These are phyloP conservation scores for Tetrahymena borealis DNA, from an alignment of 73 alveolate genomes.

Conservation along the genomic window DNA sequence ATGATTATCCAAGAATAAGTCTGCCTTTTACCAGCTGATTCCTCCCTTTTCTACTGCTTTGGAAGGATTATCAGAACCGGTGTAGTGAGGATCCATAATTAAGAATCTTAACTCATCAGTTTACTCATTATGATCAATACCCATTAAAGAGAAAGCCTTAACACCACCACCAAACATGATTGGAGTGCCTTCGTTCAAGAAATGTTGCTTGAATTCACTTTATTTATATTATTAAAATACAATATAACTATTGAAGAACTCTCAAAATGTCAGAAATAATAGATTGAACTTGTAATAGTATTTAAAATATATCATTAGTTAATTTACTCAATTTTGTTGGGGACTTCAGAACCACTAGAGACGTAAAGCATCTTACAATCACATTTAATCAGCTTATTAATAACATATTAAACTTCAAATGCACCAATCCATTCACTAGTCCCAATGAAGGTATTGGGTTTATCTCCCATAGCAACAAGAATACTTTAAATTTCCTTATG, in stretches of 20 bases:
- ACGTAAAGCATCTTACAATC: slow-evolving; percentile 78
- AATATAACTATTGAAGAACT: not conserved
- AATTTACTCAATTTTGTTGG: not conserved
- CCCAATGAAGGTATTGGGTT: slow-evolving; percentile 68
- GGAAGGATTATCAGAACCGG: slow-evolving; percentile 79
- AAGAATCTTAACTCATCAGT: slow-evolving; percentile 77
- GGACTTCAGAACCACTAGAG: slow-evolving; percentile 39
- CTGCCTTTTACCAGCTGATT: slow-evolving; percentile 87
- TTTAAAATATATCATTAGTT: too few species aligned
- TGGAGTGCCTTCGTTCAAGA: slow-evolving; percentile 82
- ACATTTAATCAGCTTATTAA: slow-evolving; percentile 51
- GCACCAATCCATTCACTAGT: slow-evolving; percentile 93
- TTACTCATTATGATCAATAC: slow-evolving; percentile 78
- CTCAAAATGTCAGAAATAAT: too few species aligned
- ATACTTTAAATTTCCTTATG: slow-evolving; percentile 73
- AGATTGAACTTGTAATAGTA: too few species aligned
- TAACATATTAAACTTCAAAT: slow-evolving; percentile 77
- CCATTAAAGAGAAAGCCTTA: slow-evolving; percentile 86
- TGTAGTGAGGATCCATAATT: slow-evolving; percentile 92
- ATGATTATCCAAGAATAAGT: slow-evolving; percentile 71
- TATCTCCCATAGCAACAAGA: slow-evolving; percentile 86
- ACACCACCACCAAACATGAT: slow-evolving; percentile 97
- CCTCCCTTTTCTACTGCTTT: slow-evolving; percentile 79
- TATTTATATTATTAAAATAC: slow-evolving; percentile 42
- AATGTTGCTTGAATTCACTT: slow-evolving; percentile 76